A percentile compares a stretch with the other conserved stretches of the same genome.
These are phyloP conservation scores for Phytopythium aichiense DNA, from an alignment of 352 stramenopile genomes.

Conservation along the genomic window DNA sequence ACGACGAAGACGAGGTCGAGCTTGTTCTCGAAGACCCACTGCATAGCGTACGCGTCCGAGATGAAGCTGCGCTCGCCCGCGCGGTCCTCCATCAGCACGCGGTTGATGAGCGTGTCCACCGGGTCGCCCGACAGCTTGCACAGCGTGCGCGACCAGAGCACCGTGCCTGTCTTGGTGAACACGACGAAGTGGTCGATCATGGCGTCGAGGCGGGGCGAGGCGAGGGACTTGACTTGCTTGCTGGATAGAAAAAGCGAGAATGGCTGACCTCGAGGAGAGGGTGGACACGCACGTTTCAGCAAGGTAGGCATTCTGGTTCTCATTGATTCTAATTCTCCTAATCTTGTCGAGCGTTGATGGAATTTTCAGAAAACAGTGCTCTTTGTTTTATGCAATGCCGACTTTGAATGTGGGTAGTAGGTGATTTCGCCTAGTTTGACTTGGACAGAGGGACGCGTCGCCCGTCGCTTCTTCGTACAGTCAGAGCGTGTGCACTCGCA, in stretches of 20 bases:
- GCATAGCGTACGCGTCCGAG: conserved; percentile 83
- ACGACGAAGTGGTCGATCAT: conserved; percentile 94
- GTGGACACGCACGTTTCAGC: too few species aligned
- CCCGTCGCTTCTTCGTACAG: not conserved
- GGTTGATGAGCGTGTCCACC: conserved; percentile 86
- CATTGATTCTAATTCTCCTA: too few species aligned
- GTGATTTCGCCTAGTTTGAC: not conserved
- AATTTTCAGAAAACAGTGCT: too few species aligned
- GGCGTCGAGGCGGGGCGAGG: not conserved
- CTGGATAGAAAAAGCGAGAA: too few species aligned
- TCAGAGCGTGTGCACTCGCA: not conserved
- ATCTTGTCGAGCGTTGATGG: too few species aligned
- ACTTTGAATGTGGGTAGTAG: too few species aligned
- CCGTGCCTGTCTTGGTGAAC: conserved; percentile 88
- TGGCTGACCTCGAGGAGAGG: too few species aligned
- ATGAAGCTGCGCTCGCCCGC: conserved; percentile 84
- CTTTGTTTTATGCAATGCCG: too few species aligned
- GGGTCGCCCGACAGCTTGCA: conserved; percentile 84
- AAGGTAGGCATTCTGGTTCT: too few species aligned
- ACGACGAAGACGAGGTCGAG: conserved; percentile 90
- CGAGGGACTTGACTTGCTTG: not conserved
- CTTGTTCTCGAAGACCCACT: conserved; percentile 92
- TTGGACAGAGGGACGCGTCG: not conserved
- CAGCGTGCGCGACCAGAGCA: conserved; percentile 88
- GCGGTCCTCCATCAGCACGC: conserved; percentile 89